phyloP scores from a whole-genome alignment of 192 early-diverging fungal genomes.

The Entomortierella lignicola region DNA sequence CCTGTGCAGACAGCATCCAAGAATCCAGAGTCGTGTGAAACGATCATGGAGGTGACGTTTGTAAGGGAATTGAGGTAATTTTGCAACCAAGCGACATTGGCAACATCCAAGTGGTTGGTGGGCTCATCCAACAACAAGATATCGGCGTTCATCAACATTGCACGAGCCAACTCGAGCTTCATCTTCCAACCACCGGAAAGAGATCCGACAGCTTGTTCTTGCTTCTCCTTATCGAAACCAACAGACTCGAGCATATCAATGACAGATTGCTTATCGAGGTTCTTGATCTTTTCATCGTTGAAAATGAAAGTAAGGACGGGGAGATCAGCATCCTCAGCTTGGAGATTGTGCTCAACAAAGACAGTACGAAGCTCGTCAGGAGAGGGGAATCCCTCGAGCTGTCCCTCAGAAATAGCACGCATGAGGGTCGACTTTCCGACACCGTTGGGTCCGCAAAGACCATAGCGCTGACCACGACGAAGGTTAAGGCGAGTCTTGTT shows the following conservation, averaged over 20 bases:
- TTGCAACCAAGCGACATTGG: slow-evolving; percentile 66
- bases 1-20: slow-evolving; percentile 81
- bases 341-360: slow-evolving; percentile 83
- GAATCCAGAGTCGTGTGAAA: slow-evolving; percentile 90
- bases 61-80: slow-evolving; percentile 77
- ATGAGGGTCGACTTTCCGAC: slow-evolving; percentile 88
- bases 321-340: slow-evolving; percentile 77
- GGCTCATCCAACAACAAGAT: slow-evolving; percentile 88
- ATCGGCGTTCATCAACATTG: slow-evolving; percentile 87
- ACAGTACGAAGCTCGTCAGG: slow-evolving; percentile 79
- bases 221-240: slow-evolving; percentile 76
- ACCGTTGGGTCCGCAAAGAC: slow-evolving; percentile 86
- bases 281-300: slow-evolving; percentile 65
- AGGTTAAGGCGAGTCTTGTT: slow-evolving; percentile 73
- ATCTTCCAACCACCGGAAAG: slow-evolving; percentile 92
- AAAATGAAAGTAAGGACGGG: slow-evolving; percentile 75
- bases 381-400: slow-evolving; percentile 84
- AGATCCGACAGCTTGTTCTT: slow-evolving; percentile 73
- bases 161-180: slow-evolving; percentile 89
- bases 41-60: slow-evolving; percentile 84
- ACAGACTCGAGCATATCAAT: slow-evolving; percentile 64
- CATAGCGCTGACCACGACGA: slow-evolving; percentile 84
- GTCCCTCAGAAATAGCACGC: slow-evolving; percentile 84
- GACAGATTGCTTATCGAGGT: slow-evolving; percentile 64
- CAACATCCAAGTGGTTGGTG: slow-evolving; percentile 85